Conservation (phyloP, 2,329 filamentous ascomycete genomes). For the Aspergillus hiratsukae region DNA sequence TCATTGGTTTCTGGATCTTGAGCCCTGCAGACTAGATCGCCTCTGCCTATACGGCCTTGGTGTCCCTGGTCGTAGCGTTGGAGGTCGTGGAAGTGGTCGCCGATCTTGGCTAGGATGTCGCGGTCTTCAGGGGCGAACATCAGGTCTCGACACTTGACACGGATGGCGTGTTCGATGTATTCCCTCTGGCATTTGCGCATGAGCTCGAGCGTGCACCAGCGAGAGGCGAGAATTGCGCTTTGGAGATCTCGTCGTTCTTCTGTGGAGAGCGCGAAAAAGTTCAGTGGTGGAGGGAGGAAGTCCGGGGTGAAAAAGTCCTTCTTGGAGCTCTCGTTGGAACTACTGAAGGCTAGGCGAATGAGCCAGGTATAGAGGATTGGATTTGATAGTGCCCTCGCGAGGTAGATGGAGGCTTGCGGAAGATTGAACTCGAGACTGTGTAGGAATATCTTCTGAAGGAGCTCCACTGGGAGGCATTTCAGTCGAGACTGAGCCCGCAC, state of each 20-base stretch:
- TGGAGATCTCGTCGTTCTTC: constrained; percentile 32
- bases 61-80: constrained; percentile 17
- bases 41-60: constrained; percentile 25
- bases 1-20: constrained; percentile 6
- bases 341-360: constrained; percentile 41
- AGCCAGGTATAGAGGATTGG: constrained; percentile 41
- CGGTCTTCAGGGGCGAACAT: constrained; percentile 24
- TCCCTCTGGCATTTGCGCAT: constrained; percentile 38
- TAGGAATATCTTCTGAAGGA: constrained; percentile 51
- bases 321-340: constrained; percentile 27
- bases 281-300: constrained; percentile 35
- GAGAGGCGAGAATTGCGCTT: constrained; percentile 31
- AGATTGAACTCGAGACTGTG: constrained; percentile 46
- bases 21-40: constrained; percentile 27
- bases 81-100: constrained; percentile 19
- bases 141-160: constrained; percentile 25
- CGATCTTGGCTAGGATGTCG: constrained; percentile 20
- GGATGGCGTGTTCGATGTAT: constrained; percentile 33
- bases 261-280: constrained; percentile 28
- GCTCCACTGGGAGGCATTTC: constrained; percentile 45
- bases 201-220: constrained; percentile 39
- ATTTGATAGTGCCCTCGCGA: constrained; percentile 39
- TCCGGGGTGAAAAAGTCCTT: constrained; percentile 33
- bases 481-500: constrained; percentile 26
- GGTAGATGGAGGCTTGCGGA: constrained; percentile 38